Conservation (phyloP, 1,139 yeast genomes). For the Kurtzmaniella natalensis region DNA sequence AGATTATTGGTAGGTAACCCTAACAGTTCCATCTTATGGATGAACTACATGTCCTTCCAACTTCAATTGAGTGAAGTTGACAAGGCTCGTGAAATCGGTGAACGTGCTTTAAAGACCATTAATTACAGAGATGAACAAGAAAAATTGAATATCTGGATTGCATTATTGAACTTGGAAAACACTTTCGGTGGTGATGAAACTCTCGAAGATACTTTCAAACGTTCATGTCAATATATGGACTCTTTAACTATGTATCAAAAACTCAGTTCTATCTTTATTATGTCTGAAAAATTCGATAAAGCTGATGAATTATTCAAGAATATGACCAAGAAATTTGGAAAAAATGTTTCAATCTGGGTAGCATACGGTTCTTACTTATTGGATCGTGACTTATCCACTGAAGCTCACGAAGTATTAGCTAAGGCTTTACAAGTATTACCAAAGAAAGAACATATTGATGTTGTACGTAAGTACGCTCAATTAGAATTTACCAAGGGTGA, state of each 20-base stretch:
- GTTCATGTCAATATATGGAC: conserved; percentile 90
- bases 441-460: conserved; percentile 72
- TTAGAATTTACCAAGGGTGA: conserved; percentile 85
- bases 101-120: conserved; percentile 87
- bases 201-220: conserved; percentile 72
- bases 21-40: conserved; percentile 91
- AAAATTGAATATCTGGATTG: conserved; percentile 93
- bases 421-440: conserved; percentile 71
- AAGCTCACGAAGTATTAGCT: conserved; percentile 67
- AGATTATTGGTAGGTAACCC: conserved; percentile 88
- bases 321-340: conserved; percentile 80
- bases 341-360: conserved; percentile 69
- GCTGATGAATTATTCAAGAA: conserved; percentile 66
- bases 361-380: conserved; percentile 72
- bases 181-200: conserved; percentile 86
- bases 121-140: conserved; percentile 91
- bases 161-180: conserved; percentile 87
- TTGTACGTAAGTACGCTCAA: conserved; percentile 84
- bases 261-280: conserved; percentile 66
- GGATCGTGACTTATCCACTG: conserved; percentile 52
- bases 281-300: conserved; percentile 65
- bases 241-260: conserved; percentile 75
- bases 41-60: conserved; percentile 98
- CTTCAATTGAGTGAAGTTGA: conserved; percentile 90
- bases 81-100: conserved; percentile 89